Conservation (phyloP, 495 filamentous ascomycete species). For the Lichenothelia convexa region DNA sequence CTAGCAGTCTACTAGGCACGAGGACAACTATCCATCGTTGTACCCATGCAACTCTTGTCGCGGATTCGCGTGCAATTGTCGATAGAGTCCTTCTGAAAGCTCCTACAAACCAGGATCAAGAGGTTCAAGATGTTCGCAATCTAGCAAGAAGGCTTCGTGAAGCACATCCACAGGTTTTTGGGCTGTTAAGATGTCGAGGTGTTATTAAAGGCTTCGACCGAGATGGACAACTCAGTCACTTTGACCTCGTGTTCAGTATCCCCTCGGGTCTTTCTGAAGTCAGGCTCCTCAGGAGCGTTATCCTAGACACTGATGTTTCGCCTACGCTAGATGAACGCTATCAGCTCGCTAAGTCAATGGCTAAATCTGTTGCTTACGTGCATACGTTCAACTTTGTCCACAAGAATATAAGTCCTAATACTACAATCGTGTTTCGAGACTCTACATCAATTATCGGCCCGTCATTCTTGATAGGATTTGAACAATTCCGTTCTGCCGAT, state of each 20-base stretch:
- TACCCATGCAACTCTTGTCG: too few relatives aligned
- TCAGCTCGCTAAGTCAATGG: conserved; percentile 27
- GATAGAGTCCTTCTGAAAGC: too few relatives aligned
- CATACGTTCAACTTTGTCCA: conserved; percentile 36
- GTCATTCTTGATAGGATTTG: conserved; percentile 32
- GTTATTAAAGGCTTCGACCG: not conserved
- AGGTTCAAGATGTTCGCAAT: not conserved
- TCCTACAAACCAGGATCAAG: not conserved
- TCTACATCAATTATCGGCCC: conserved; percentile 8
- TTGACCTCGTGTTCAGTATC: conserved; percentile 3
- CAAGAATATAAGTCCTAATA: conserved; percentile 40
- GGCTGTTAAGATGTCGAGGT: not conserved
- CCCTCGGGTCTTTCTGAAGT: not conserved
- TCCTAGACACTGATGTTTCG: conserved; percentile 1
- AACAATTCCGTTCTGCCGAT: conserved; percentile 26
- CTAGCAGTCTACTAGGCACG: not conserved
- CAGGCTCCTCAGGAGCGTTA: not conserved
- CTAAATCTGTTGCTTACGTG: conserved; percentile 29
- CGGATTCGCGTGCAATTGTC: too few relatives aligned
- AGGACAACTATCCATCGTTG: too few relatives aligned
- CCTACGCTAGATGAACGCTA: conserved; percentile 17
- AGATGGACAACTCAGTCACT: not conserved
- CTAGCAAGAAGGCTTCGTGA: not conserved
- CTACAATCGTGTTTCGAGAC: conserved; percentile 25
- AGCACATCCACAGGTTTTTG: not conserved